Evolutionary conservation across 2,329 filamentous ascomycete species (phyloP), one percentile per base, ranked within the genome.

Genomic region (Cadophora luteo-olivacea): DNA sequence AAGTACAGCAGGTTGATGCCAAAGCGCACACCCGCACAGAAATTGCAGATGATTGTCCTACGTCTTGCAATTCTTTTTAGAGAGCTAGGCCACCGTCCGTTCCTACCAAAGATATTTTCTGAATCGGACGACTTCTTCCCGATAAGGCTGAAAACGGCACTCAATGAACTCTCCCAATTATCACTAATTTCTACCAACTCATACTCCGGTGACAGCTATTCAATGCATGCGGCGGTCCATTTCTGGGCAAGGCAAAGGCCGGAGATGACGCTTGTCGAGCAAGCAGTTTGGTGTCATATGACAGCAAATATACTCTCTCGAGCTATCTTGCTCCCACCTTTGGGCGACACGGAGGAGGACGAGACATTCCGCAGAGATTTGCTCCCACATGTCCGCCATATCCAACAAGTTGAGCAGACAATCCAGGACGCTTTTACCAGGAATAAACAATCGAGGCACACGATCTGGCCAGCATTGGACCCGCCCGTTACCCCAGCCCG

Each of bases 251-350:
- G 58, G 49, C 48, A 67, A 49, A 63, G 60, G 51, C 65, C 65
- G 11, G 33, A 63, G 33, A 67, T 67, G 65, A 63, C 32, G 22
- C 45, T 67, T 45, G 33, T 51, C n/a, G 65, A 63, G 33, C 49
- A 67, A 58, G 65, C 58, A 49, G 49, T 67, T 16, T 67, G 65
- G 65, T 63, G 58, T 63, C 65, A 67, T 24, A 62, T 63, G 6
- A 57, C 65, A 62, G 58, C 48, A 41, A 67, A 45, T 16, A 67
- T 58, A 48, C 45, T 67, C 22, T 63, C 65, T 63, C 9, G 32
- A 4, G 58, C 58, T 52, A 67, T 67, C 36, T 58, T 63, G 33
- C 65, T 67, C 51, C 60, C 65, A 16, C 49, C 58, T 22, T 36
- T 63, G 22, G 45, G 49, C 32, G 49, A 63, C 36, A 63, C 60